These are phyloP conservation scores for Tetrapisispora nanseiensis DNA, from an alignment of 805 yeast genomes.

Conservation along the genomic window DNA sequence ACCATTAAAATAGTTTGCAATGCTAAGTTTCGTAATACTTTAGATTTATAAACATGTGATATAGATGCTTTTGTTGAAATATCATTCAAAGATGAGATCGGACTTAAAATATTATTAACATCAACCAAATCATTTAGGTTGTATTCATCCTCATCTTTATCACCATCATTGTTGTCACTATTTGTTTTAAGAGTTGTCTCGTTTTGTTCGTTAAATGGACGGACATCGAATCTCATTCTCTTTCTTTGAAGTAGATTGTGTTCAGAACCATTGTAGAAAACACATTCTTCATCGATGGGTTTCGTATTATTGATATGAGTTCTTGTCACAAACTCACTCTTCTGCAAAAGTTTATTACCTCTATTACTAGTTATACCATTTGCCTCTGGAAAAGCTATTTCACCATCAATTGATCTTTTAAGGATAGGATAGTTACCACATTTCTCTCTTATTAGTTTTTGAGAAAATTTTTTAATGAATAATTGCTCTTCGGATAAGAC, in stretches of 20 bases:
- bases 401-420: slow-evolving; percentile 23
- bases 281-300: slow-evolving; percentile 25
- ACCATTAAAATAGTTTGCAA: slow-evolving; percentile 66
- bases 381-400: slow-evolving; percentile 16
- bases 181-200: neutral
- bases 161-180: slow-evolving; percentile 6
- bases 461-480: slow-evolving; percentile 18
- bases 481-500: slow-evolving; percentile 8
- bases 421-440: slow-evolving; percentile 28
- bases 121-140: slow-evolving; percentile 42
- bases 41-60: slow-evolving; percentile 51
- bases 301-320: slow-evolving; percentile 31
- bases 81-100: slow-evolving; percentile 75
- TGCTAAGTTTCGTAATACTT: slow-evolving; percentile 52
- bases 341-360: slow-evolving; percentile 48
- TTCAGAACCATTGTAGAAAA: slow-evolving; percentile 30
- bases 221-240: slow-evolving; percentile 20
- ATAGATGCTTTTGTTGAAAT: slow-evolving; percentile 61
- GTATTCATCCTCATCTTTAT: slow-evolving; percentile 24
- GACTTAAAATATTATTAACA: slow-evolving; percentile 54
- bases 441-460: slow-evolving; percentile 23
- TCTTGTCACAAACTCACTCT: slow-evolving; percentile 39
- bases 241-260: slow-evolving; percentile 26
- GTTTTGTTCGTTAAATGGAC: neutral
- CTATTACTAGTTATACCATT: slow-evolving; percentile 38